phyloP scores from a whole-genome alignment of 2,329 filamentous ascomycete species.

The Colletotrichum theobromicola region DNA sequence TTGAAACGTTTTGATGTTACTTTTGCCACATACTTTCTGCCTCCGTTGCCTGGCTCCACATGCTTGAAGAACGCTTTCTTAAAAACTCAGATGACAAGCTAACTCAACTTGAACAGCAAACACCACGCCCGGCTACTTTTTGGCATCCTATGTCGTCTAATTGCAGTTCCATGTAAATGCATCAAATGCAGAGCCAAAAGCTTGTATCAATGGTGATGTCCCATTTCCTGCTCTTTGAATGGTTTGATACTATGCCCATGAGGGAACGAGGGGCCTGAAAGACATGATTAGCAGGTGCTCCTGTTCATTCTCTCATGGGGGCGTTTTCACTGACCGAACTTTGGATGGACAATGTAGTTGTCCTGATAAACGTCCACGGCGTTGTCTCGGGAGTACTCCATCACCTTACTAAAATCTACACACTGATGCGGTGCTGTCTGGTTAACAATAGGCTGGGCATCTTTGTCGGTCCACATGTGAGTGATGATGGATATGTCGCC shows the following conservation, averaged over 20 bases:
- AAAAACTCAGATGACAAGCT: not conserved
- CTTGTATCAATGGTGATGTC: not conserved
- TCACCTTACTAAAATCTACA: constrained; percentile 6
- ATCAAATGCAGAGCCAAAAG: not conserved
- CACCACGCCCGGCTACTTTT: not conserved
- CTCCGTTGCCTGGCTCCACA: not conserved
- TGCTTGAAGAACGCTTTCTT: not conserved
- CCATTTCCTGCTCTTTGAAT: constrained; percentile 15
- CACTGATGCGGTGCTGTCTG: constrained; percentile 20
- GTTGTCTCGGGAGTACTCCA: constrained; percentile 9
- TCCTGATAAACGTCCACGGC: constrained; percentile 15
- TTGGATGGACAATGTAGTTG: constrained; percentile 19
- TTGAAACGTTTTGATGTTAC: not conserved
- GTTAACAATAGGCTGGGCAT: constrained; percentile 17
- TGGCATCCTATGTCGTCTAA: not conserved
- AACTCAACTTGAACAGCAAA: not conserved
- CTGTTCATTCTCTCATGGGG: rapidly evolving
- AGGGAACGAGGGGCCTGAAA: constrained; percentile 12
- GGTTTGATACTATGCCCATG: constrained; percentile 18
- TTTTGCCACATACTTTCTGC: not conserved
- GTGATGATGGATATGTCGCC: constrained; percentile 20
- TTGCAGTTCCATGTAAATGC: not conserved
- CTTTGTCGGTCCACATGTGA: constrained; percentile 21
- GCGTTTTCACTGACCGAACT: not conserved
- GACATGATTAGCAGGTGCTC: not conserved